These are phyloP conservation scores for Eucalyptus cladocalyx DNA, from an alignment of 345 rosid genomes.

Conservation along the genomic window DNA sequence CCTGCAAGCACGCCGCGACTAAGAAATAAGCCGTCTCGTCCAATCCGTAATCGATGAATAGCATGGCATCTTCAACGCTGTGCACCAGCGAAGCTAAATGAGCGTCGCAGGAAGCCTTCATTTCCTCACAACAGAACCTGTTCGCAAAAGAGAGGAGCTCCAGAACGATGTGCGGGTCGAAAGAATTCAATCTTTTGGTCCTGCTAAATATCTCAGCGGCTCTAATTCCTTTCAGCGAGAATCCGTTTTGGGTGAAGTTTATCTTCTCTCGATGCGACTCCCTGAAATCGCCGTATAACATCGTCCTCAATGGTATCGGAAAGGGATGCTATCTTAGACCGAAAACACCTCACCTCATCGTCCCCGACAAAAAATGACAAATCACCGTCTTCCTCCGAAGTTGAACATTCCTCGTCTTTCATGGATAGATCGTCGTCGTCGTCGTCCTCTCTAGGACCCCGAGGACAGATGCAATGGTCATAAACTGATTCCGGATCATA, in stretches of 20 bases:
- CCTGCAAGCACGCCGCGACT: slow-evolving; percentile 87
- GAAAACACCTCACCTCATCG: slow-evolving; percentile 59
- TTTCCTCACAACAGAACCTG: slow-evolving; percentile 71
- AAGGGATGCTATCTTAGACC: slow-evolving; percentile 60
- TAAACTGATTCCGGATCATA: slow-evolving; percentile 56
- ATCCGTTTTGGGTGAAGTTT: slow-evolving; percentile 54
- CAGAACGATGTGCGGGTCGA: slow-evolving; percentile 39
- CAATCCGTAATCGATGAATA: slow-evolving; percentile 71
- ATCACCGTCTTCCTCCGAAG: slow-evolving; percentile 55
- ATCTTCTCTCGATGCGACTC: slow-evolving; percentile 65
- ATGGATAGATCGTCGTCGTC: slow-evolving; percentile 8
- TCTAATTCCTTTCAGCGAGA: slow-evolving; percentile 61
- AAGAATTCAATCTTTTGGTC: slow-evolving; percentile 35
- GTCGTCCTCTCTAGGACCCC: slow-evolving; percentile 13
- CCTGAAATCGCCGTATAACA: slow-evolving; percentile 67
- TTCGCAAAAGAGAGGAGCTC: slow-evolving; percentile 79
- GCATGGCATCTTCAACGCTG: slow-evolving; percentile 44
- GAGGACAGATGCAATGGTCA: slow-evolving; percentile 57
- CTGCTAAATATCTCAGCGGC: slow-evolving; percentile 68
- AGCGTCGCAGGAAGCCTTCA: slow-evolving; percentile 74
- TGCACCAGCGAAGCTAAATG: slow-evolving; percentile 53
- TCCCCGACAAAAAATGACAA: slow-evolving; percentile 72
- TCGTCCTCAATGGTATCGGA: slow-evolving; percentile 67
- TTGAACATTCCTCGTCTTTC: slow-evolving; percentile 51
- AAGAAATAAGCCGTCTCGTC: slow-evolving; percentile 66